Evolutionary conservation across 1,284 basidiomycete species (phyloP).

Genomic region (Ceratobasidium sp.): DNA sequence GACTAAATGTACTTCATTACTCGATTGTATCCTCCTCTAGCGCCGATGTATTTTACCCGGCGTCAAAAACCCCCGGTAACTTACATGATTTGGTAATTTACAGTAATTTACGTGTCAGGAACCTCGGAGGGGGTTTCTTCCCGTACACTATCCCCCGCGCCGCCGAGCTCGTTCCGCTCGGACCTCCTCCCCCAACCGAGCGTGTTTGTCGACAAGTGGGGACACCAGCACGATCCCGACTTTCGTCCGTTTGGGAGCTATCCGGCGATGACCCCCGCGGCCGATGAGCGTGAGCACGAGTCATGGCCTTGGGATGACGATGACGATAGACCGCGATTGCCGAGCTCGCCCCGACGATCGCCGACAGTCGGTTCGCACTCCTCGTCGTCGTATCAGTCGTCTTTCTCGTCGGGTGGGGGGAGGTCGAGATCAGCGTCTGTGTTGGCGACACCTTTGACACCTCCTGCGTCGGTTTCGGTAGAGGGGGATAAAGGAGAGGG

Average conservation of each 20-base stretch:
- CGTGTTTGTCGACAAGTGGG: conserved; percentile 41
- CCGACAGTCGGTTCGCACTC: neutral
- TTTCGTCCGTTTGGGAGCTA: conserved; percentile 35
- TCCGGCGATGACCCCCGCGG: conserved; percentile 13
- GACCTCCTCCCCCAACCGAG: conserved; percentile 8
- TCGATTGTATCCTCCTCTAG: neutral
- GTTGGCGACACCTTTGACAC: too few species aligned
- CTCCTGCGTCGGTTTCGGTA: neutral
- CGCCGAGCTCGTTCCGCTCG: too few species aligned
- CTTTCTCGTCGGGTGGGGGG: neutral
- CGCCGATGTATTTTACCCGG: conserved; percentile 7
- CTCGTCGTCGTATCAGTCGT: neutral
- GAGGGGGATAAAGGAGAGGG: neutral
- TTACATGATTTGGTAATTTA: neutral
- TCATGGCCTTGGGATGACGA: conserved; percentile 30
- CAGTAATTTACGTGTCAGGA: conserved; percentile 24
- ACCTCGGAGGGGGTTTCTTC: neutral
- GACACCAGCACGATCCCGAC: conserved; percentile 33
- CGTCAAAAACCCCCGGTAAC: conserved; percentile 15
- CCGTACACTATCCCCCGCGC: neutral
- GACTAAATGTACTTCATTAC: neutral
- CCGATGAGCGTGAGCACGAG: neutral
- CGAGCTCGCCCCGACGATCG: conserved; percentile 1
- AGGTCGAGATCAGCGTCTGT: conserved; percentile 7
- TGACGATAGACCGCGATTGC: neutral